phyloP scores from a whole-genome alignment of 306 rosid species.

The Leucaena leucocephala region DNA sequence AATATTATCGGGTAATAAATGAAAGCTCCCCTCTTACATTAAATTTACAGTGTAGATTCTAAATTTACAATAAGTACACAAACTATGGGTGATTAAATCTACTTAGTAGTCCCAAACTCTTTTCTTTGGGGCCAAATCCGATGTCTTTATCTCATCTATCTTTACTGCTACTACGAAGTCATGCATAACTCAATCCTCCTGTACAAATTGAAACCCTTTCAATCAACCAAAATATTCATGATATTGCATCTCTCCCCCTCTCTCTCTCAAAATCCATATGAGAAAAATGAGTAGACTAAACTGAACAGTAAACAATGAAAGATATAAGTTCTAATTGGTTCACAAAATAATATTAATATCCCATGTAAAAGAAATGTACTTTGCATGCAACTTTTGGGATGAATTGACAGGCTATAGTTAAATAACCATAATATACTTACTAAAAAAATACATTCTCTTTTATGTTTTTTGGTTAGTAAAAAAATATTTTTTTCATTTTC shows the following conservation, averaged over 20 bases:
- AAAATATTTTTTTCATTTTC: too few species aligned
- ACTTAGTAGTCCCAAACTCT: slow-evolving; percentile 64
- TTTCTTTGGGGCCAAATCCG: slow-evolving; percentile 82
- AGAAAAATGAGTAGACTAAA: neutral
- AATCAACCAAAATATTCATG: neutral
- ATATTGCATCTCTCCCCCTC: neutral
- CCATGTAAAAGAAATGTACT: too few species aligned
- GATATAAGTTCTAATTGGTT: neutral
- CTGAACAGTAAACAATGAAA: neutral
- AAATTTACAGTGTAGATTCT: too few species aligned
- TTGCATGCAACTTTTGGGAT: too few species aligned
- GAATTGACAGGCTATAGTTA: too few species aligned
- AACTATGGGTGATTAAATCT: too few species aligned
- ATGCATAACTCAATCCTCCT: slow-evolving; percentile 91
- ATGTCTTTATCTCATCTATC: slow-evolving; percentile 74
- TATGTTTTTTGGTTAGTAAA: too few species aligned
- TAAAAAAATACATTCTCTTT: too few species aligned
- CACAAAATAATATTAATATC: neutral
- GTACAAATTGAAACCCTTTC: slow-evolving; percentile 46
- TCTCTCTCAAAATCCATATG: neutral
- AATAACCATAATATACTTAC: too few species aligned
- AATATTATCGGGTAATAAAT: too few species aligned
- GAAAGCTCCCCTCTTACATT: too few species aligned
- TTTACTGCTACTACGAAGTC: slow-evolving; percentile 89
- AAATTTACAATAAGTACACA: too few species aligned